These are phyloP conservation scores for Groenewaldozyma salmanticensis DNA, from an alignment of 805 yeast species.

Conservation along the genomic window DNA sequence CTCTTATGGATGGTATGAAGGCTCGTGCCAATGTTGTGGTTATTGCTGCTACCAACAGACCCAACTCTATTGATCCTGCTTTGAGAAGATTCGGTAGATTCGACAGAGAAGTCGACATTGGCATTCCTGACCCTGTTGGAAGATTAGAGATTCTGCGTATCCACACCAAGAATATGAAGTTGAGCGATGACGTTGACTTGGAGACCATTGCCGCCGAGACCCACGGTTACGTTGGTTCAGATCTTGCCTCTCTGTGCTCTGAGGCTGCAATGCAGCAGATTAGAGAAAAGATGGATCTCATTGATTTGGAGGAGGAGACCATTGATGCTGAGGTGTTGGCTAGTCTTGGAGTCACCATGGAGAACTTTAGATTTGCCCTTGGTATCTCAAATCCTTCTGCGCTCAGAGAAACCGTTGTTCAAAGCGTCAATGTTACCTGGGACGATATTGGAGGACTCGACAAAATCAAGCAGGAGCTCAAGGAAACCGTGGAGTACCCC, in stretches of 20 bases:
- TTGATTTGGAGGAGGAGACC: constrained; percentile 91
- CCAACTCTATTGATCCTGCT: constrained; percentile 80
- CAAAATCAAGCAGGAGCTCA: constrained; percentile 89
- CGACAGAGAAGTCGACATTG: constrained; percentile 79
- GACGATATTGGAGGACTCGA: constrained; percentile 99
- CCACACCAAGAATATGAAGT: constrained; percentile 97
- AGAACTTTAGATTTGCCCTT: constrained; percentile 93
- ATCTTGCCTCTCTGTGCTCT: constrained; percentile 96
- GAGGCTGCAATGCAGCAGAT: constrained; percentile 99
- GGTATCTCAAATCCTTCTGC: constrained; percentile 99
- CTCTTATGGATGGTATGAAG: constrained; percentile 99
- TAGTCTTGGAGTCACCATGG: constrained; percentile 97
- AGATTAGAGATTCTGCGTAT: constrained; percentile 94
- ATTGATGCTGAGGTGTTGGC: constrained; percentile 96
- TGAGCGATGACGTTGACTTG: constrained; percentile 88
- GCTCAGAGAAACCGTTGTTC: constrained; percentile 97
- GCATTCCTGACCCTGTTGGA: constrained; percentile 97
- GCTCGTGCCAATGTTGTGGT: constrained; percentile 98
- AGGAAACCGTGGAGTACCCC: constrained; percentile 98
- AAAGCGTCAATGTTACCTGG: constrained; percentile 98
- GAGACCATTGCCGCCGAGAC: constrained; percentile 96
- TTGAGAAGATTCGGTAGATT: constrained; percentile 78
- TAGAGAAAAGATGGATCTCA: constrained; percentile 97
- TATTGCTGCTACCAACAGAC: constrained; percentile 93
- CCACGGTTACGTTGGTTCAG: constrained; percentile 99